phyloP scores from a whole-genome alignment of 129 eudicot species.

The Heracleum sosnowskyi region DNA sequence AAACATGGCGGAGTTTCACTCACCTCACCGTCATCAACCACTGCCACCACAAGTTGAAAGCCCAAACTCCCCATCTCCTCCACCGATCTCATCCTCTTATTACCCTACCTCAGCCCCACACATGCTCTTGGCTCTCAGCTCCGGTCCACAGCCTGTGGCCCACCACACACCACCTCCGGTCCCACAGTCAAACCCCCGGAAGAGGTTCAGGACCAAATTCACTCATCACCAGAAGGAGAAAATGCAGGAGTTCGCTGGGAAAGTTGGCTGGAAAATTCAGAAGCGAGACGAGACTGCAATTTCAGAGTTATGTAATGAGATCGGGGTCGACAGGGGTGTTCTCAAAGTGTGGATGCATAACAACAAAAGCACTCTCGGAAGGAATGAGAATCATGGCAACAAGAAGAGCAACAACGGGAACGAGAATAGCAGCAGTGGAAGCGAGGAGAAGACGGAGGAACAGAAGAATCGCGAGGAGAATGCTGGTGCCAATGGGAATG shows the following conservation, averaged over 20 bases:
- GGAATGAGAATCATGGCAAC: conserved; percentile 10
- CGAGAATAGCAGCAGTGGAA: conserved; percentile 16
- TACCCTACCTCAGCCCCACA: conserved; percentile 79
- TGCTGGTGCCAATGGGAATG: conserved; percentile 61
- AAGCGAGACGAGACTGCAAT: conserved; percentile 50
- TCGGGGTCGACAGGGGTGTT: conserved; percentile 68
- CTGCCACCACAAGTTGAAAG: conserved; percentile 31
- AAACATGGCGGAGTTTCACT: conserved; percentile 51
- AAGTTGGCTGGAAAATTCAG: conserved; percentile 88
- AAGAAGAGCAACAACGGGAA: not conserved
- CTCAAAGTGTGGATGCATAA: conserved; percentile 93
- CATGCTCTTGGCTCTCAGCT: conserved; percentile 77
- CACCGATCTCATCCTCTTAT: conserved; percentile 86
- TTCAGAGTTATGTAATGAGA: conserved; percentile 42
- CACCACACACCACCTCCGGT: not conserved
- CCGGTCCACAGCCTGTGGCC: conserved; percentile 25
- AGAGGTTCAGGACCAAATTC: not conserved
- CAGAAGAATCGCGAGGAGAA: not conserved
- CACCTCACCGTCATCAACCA: conserved; percentile 84
- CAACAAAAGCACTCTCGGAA: conserved; percentile 63
- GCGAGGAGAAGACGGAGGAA: not conserved
- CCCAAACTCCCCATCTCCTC: conserved; percentile 72
- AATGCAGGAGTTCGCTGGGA: conserved; percentile 68
- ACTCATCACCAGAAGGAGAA: not conserved
- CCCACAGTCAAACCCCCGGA: not conserved